Conservation (phyloP, 2,329 filamentous ascomycete genomes). For the Aspergillus ochraceoroseus region DNA sequence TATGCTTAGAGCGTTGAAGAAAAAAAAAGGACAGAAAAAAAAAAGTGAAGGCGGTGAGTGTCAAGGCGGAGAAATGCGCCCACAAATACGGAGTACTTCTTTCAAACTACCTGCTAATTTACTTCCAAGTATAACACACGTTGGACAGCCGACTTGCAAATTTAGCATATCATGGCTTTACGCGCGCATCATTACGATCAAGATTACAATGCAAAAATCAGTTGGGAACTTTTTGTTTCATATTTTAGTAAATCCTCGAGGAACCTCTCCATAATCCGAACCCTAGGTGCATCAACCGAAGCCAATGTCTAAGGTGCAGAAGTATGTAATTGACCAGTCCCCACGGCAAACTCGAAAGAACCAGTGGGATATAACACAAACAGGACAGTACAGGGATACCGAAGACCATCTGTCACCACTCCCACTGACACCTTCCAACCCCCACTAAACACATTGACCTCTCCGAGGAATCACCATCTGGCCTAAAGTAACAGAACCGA, state of each 20-base stretch:
- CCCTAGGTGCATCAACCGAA: conserved; percentile 15
- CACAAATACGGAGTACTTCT: neutral
- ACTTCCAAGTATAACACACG: too few relatives aligned
- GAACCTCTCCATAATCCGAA: conserved; percentile 36
- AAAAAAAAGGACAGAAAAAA: conserved; percentile 18
- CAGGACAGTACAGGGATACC: conserved; percentile 16
- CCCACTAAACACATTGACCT: conserved; percentile 35
- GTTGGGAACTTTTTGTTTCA: conserved; percentile 29
- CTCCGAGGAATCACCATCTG: conserved; percentile 27
- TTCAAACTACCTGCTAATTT: too few relatives aligned
- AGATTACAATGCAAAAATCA: neutral
- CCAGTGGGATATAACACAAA: conserved; percentile 16
- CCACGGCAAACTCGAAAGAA: conserved; percentile 23
- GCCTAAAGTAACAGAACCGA: conserved; percentile 24
- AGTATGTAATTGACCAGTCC: conserved; percentile 37
- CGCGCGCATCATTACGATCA: too few relatives aligned
- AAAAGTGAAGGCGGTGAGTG: conserved; percentile 26
- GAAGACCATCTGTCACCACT: conserved; percentile 9
- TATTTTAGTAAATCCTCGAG: conserved; percentile 34
- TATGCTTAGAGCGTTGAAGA: too few relatives aligned
- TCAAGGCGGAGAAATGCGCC: conserved; percentile 19
- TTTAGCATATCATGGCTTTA: too few relatives aligned
- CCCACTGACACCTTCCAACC: conserved; percentile 29
- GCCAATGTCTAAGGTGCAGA: conserved; percentile 18
- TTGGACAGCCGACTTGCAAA: too few relatives aligned